Base-by-base conservation (phyloP, 2,329 filamentous ascomycete species). In the Microsporum canis region DNA sequence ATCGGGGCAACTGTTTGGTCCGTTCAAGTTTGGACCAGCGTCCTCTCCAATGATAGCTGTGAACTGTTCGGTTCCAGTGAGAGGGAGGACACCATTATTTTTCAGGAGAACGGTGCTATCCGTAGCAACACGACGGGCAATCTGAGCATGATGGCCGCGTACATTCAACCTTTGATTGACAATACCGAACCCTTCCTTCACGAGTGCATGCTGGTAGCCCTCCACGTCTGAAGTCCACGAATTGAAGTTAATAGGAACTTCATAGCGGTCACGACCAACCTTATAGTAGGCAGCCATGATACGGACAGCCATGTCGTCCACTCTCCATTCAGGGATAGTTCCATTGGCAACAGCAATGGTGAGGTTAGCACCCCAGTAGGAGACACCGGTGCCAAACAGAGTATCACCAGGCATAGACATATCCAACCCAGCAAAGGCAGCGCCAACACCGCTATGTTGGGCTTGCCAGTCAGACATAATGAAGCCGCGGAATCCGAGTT, bases 261-360 rank as follows among this genome's bases (percentile, higher is more conserved):
- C 71, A 65, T 72, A 68, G 47, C 71, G 71, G 61, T 83, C 81
- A 59, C 82, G 81, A 62, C 81, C 83, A 57, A 86, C 83, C 66
- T 82, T 82, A 72, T 84, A 87, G 71, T 82, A 86, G 2, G 82
- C 82, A 58, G 84, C 79, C 75, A 86, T 82, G 69, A 86, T 95
- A 67, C 94, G 85, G 73, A 90, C 87, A 3, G 84, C 89, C 87
- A 96, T 95, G 70, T 97, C 94, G 67, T 96, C 91, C 7, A 97
- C 72, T 58, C 92, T 84, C 82, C 88, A 95, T 66, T 88, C 84
- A 0, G 92, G 89, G 36, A 97, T 78, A 0, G 91, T 96, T 39
- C 91, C 91, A 70, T 97, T 96, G 67, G 95, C 75, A 4, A 96
- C 85, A 1, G 89, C 89, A 56, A 95, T 78, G 1, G 92, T 96